Base-by-base conservation (phyloP, 345 rosid genomes). In the Microthlaspi erraticum region DNA sequence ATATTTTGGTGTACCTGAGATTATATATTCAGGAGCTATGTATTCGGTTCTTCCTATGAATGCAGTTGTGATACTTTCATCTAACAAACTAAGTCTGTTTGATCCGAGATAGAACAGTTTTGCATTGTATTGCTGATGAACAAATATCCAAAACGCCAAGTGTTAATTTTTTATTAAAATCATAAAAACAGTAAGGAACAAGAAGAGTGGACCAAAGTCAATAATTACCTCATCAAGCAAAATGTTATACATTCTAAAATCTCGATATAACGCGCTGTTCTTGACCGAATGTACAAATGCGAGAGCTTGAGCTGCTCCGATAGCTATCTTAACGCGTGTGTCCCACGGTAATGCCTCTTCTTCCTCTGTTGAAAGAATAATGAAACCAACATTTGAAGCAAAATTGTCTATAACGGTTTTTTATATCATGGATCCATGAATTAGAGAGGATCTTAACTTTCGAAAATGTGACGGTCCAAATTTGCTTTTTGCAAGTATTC, bases 141-240 rank as follows among this genome's bases (percentile, higher is more conserved):
- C n/a, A 13, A 1, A 2, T 26, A 26, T 26, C 29, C 7, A 51
- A 17, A 31, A 67, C 19, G 12, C 9, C 19, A 5, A 2, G 20
- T 8, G 9, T 44, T 67, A 10, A 18, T 2, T 33, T 31, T n/a
- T 23, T 1, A 7, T 43, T 43, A 16, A 54, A 61, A 31, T 17
- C 10, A 31, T 12, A 17, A 54, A 17, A 54, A 67, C 1, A 4
- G 12, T 16, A 42, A 53, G 14, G 54, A 63, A 20, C n/a, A 65
- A 4, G 17, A 33, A 2, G 31, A 33, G 9, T 46, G 20, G 13
- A 5, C 5, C n/a, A 50, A 45, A 34, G 10, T 46, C 31, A 58
- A 7, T 69, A 71, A 46, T 7, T 69, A 71, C 69, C 76, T 61
- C 61, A 48, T 71, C 76, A 33, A 71, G 54, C 10, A 62, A n/a